Percentiles rank a stretch among this genome's conserved stretches.
These are phyloP conservation scores for Calocybe gambosa DNA, from an alignment of 1,284 basidiomycete species.

Conservation along the genomic window DNA sequence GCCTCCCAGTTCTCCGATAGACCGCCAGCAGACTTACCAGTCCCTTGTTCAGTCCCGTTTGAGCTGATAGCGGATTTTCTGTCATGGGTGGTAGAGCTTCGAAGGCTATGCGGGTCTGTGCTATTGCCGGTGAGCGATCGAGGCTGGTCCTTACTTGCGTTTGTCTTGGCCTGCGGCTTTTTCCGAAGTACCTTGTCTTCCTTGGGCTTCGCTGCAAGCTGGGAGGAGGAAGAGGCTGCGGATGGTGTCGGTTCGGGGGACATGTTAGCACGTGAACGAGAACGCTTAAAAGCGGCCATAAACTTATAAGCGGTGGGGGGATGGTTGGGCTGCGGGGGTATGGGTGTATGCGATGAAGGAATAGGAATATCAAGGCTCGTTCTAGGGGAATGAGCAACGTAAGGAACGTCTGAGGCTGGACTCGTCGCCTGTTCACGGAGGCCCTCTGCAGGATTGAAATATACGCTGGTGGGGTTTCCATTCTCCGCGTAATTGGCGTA, in stretches of 20 bases:
- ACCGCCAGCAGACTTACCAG: conserved; percentile 12
- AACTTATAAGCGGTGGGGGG: conserved; percentile 60
- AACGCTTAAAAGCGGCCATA: conserved; percentile 48
- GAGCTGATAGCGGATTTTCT: conserved; percentile 17
- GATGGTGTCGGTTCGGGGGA: conserved; percentile 28
- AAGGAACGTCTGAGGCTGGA: conserved; percentile 51
- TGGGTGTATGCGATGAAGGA: conserved; percentile 24
- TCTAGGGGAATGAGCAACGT: conserved; percentile 38
- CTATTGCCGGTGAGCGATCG: conserved; percentile 45
- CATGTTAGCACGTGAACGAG: conserved; percentile 46
- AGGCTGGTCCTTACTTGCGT: conserved; percentile 36
- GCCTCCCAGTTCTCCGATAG: conserved; percentile 16
- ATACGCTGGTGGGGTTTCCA: conserved; percentile 45
- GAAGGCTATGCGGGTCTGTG: conserved; percentile 41
- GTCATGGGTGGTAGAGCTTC: conserved; percentile 36
- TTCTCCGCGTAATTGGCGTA: conserved; percentile 71
- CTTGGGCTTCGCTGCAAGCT: conserved; percentile 19
- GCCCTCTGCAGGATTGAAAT: conserved; percentile 46
- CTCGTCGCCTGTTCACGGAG: conserved; percentile 36
- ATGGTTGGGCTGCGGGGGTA: conserved; percentile 30
- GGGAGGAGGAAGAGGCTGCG: conserved; percentile 23
- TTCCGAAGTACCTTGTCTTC: conserved; percentile 22
- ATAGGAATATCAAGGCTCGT: conserved; percentile 44
- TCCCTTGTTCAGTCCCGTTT: conserved; percentile 11
- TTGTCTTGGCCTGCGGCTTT: conserved; percentile 28